Base-by-base conservation (phyloP, 768 basidiomycete genomes). In the Phanerochaete sordida region DNA sequence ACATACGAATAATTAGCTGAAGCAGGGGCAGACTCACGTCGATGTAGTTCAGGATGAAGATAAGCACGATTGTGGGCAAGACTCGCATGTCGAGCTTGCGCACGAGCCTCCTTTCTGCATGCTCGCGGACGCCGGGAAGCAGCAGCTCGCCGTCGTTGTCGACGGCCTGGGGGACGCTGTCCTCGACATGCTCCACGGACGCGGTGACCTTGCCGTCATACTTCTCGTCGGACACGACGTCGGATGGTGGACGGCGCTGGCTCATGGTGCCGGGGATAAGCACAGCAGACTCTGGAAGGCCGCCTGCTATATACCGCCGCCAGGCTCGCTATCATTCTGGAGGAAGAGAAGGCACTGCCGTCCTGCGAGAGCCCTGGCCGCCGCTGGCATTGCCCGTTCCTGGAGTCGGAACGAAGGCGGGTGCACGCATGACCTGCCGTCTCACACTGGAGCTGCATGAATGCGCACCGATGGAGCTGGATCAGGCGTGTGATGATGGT, bases 21-120 rank as follows among this genome's bases (percentile, higher is more conserved):
- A 16, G 3, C 1, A 44, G 8, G 8, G 21, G 3, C 64, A 71
- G 63, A 64, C 73, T 62, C 60, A 87, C 86, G 68, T 87, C 85
- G 60, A 88, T 85, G 63, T 84, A 86, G 63, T 87, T 88, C 82
- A 87, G 81, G 60, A 88, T 78, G 63, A 74, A 86, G 33, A 87
- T 84, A 55, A 85, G 55, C 21, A 84, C 73, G 39, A 88, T 79
- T 0, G 82, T 81, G 0, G 84, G 83, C 49, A 89, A 66, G 3
- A 88, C 70, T 35, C 85, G 75, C 61, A 64, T 69, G 63, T 87
- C 87, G 49, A 89, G 75, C 61, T 80, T 83, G 43, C 82, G 75
- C 16, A 85, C 77, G 16, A 89, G 79, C 57, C 66, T 74, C 46
- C 67, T 64, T 59, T 76, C 75, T 19, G 72, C 73, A 9, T 61